Base-by-base conservation (phyloP, 2,329 filamentous ascomycete genomes). In the Aulographum hederae region DNA sequence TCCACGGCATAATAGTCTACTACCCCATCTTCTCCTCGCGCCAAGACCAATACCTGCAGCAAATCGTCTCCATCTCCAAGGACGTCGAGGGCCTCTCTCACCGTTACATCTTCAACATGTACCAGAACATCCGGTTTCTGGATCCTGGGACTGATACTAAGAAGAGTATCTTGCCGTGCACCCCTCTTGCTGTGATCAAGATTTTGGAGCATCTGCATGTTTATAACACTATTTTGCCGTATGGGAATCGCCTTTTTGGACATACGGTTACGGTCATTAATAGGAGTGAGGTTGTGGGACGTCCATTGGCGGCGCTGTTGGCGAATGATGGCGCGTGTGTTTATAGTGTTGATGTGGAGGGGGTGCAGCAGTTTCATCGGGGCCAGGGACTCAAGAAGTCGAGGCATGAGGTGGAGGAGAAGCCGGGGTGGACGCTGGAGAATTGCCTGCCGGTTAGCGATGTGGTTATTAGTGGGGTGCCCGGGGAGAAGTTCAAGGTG, bases 81-180 rank as follows among this genome's bases (percentile, higher is more conserved):
- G 89, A 98, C 47, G 86, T 98, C 41, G 89, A 98, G 56, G 89
- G 89, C 21, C 71, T 98, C 36, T 82, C 78, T 44, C 86, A 94
- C 57, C 76, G 75, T 50, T 85, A 95, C 59, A 78, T 95, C 48
- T 85, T 86, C 69, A 98, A 98, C 67, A 94, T 98, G 85, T 98
- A 95, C 60, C 80, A 94, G 63, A 98, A 98, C 60, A 72, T 92
- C 46, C 81, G 89, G 41, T 95, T 85, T 61, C 66, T 98, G 34
- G 89, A 98, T 56, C 62, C 73, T 16, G 76, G 77, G 4, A 55
- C 65, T 27, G 79, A 82, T 53, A 65, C 62, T 36, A 79, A 81
- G 53, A 95, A 98, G 62, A 91, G 78, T 30, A 81, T 95, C 41
- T 62, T 98, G 32, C 89, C 89, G 4, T 98, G 89, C 64, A 98